Evolutionary conservation across 2,329 filamentous ascomycete species (phyloP), one percentile per base, ranked within the genome.

Genomic region (Cercospora beticola): DNA sequence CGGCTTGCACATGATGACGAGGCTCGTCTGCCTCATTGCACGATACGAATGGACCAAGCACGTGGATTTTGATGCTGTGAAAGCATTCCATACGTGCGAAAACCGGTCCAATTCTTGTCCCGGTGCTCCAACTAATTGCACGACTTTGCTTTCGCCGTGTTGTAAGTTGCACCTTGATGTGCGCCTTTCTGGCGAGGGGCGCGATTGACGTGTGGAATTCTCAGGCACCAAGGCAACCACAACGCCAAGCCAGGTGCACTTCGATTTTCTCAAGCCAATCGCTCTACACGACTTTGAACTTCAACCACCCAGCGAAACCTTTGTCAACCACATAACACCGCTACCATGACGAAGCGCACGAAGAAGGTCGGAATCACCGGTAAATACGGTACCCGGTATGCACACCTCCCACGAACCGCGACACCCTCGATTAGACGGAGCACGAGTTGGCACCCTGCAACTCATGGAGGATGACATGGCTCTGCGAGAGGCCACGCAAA

Each of bases 361-460:
- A 96, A 92, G 91, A 96, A 97, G 92, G 93, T 97, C 90, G 93
- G 93, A 84, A 94, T 97, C 84, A 97, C 94, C 87, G 92, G 94
- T 86, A 96, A 97, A 90, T 97, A 97, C 87, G 94, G 94, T 89
- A 94, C 91, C 83, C 92, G 93, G 90, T 96, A 91, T 85, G 90
- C 69, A 70, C 31, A 31, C 54, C 62, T 64, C 69, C 66, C 65
- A 62, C 62, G 64, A 57, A 62, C 52, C 21, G 33, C 52, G 54
- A 54, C 23, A 10, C 18, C 33, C 58, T 58, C 62, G 62, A 65
- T 9, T 46, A 65, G 59, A 62, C 31, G 54, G 61, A 56, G 56
- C 59, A 70, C 56, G 61, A 65, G 64, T 56, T 62, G 57, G 66
- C 66, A 26, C 23, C 49, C 6, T n/a, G 8, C 56, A 8, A 8